phyloP scores from a whole-genome alignment of 495 filamentous ascomycete species.

The Podospora anserina region DNA sequence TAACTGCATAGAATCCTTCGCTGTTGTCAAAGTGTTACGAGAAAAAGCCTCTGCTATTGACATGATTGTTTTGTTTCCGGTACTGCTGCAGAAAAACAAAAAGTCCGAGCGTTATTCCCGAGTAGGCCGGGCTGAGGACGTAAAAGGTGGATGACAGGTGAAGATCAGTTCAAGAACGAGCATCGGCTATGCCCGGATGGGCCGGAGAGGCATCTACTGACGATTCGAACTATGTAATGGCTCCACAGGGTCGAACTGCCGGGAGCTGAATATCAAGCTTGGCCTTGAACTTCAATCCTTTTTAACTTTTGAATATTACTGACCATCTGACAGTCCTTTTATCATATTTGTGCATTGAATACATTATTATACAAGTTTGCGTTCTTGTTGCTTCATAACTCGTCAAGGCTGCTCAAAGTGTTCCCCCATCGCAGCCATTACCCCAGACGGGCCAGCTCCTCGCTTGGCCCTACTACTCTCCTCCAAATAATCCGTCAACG shows the following conservation, averaged over 20 bases:
- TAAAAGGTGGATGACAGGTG: background rate
- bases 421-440: background rate
- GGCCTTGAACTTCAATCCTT: background rate
- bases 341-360: background rate
- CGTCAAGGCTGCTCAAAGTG: background rate
- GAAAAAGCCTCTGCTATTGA: background rate
- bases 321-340: too few species aligned
- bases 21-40: background rate
- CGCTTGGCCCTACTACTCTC: background rate
- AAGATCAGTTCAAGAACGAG: background rate
- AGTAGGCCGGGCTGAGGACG: background rate
- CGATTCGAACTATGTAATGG: background rate
- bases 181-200: background rate
- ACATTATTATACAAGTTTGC: background rate
- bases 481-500: background rate
- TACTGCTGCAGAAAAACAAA: background rate
- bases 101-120: background rate
- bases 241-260: background rate
- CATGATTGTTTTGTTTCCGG: conserved; percentile 2
- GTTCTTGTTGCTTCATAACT: background rate
- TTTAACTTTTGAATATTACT: background rate
- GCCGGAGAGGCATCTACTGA: background rate
- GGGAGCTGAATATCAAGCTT: background rate
- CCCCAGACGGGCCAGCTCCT: background rate
- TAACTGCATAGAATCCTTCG: background rate